Percentiles rank a stretch among this genome's conserved stretches.
Conservation (phyloP, 352 stramenopile species). For the Poterioochromonas sp. region DNA sequence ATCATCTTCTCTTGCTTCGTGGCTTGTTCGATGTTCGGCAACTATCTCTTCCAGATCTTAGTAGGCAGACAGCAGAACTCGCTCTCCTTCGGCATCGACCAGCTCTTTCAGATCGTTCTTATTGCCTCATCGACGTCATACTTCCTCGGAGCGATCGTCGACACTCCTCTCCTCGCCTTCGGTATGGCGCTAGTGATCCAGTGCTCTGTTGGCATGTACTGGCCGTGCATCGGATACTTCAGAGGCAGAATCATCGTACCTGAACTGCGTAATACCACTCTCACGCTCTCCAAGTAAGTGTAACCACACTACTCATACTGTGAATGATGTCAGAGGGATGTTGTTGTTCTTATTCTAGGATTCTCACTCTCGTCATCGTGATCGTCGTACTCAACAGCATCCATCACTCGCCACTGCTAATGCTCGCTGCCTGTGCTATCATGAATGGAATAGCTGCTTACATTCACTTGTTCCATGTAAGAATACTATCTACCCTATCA, state of each 20-base stretch:
- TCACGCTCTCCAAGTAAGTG: neutral
- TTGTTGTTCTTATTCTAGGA: neutral
- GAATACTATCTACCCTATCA: neutral
- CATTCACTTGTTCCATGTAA: conserved; percentile 31
- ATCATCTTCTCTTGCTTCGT: conserved; percentile 24
- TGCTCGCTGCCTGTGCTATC: conserved; percentile 3
- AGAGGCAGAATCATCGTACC: neutral
- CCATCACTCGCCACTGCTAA: conserved; percentile 6
- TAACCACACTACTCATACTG: neutral
- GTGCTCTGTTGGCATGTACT: conserved; percentile 4
- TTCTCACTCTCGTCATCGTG: neutral
- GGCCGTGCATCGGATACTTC: conserved; percentile 27
- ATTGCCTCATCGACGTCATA: neutral
- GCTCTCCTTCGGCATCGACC: neutral
- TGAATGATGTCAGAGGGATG: neutral
- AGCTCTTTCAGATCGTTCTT: conserved; percentile 1
- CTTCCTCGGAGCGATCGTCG: conserved; percentile 15
- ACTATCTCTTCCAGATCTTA: conserved; percentile 22
- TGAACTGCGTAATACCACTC: neutral
- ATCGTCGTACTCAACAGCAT: neutral
- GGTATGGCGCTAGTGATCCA: neutral
- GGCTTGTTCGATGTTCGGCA: conserved; percentile 1
- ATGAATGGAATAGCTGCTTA: conserved; percentile 22
- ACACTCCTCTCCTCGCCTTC: neutral
- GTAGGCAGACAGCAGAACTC: neutral